Evolutionary conservation across 306 rosid genomes (phyloP), one percentile per base, ranked within the genome.

Genomic region (Cucurbita ficifolia): DNA sequence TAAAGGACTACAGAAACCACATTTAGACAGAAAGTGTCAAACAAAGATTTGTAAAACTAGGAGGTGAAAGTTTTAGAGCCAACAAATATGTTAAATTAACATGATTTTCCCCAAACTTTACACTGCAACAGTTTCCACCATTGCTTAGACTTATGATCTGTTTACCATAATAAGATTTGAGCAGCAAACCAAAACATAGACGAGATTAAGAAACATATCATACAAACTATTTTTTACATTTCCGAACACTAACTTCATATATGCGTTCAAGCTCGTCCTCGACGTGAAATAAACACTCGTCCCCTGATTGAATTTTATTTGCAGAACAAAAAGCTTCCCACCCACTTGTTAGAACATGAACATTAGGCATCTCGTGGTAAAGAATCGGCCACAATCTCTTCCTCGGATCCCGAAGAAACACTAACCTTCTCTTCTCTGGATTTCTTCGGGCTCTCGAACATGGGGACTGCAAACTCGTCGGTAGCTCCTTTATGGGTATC

Each of bases 301-400:
- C 90, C 24, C 73, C 86, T n/a, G 76, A 42, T 74, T 79, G 73
- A 76, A 86, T 78, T 61, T 60, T 53, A 77, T 84, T 89, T 43
- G 80, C 90, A 55, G 65, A 58, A 75, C 76, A 12, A 56, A 87
- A 84, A 18, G 79, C 80, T 76, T 74, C 72, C 92, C 90, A 88
- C 29, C 97, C 90, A 62, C 48, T 54, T 3, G 84, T 33, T 81
- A 87, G 74, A 62, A 75, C 6, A 8, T 51, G 40, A 19, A 63
- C 57, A 60, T 13, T 19, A 0, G 42, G 50, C 38, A 36, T 70
- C 29, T 84, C 77, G 71, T 55, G 85, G 81, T 81, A 89, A 69
- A 81, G 70, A 29, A 86, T 84, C 0, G 88, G 92, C 88, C 97
- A 89, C 73, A 78, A 46, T 76, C 82, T 77, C 74, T 17, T 52